phyloP scores from a whole-genome alignment of 169 alveolate genomes.

The Plasmodium billcollinsi region DNA sequence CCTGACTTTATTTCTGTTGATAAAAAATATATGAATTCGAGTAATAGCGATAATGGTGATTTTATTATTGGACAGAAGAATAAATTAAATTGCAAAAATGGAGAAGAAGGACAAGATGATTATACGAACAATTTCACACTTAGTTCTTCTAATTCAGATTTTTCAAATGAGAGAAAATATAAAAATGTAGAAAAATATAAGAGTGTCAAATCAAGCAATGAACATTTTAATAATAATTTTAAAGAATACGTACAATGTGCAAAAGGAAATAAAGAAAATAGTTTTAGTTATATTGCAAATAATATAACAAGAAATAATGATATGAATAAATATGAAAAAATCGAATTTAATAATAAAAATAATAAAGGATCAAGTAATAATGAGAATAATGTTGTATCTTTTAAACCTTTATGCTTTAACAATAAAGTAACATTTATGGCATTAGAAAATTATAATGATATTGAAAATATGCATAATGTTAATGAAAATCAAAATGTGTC shows the following conservation, averaged over 20 bases:
- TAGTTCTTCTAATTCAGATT: conserved; percentile 36
- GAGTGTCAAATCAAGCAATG: conserved; percentile 1
- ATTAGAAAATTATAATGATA: neutral
- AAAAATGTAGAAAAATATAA: conserved; percentile 1
- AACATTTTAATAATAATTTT: neutral
- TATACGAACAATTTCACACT: neutral
- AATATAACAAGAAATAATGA: neutral
- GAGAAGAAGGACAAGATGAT: neutral
- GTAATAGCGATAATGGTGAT: conserved; percentile 7
- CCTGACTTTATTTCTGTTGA: conserved; percentile 55
- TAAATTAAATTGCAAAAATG: too few relatives aligned
- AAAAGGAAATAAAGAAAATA: conserved; percentile 3
- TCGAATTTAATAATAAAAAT: neutral
- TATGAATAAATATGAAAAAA: neutral
- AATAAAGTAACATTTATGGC: conserved; percentile 71
- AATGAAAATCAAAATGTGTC: neutral
- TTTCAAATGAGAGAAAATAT: conserved; percentile 29
- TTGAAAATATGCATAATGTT: neutral
- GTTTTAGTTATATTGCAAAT: neutral
- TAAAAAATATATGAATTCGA: conserved; percentile 10
- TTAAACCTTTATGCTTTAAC: conserved; percentile 5
- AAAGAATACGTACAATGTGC: neutral
- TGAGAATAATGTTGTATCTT: neutral
- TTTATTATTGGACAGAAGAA: neutral
- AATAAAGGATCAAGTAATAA: neutral